Base-by-base conservation (phyloP, 2,329 filamentous ascomycete genomes). In the Penicillium sp. region DNA sequence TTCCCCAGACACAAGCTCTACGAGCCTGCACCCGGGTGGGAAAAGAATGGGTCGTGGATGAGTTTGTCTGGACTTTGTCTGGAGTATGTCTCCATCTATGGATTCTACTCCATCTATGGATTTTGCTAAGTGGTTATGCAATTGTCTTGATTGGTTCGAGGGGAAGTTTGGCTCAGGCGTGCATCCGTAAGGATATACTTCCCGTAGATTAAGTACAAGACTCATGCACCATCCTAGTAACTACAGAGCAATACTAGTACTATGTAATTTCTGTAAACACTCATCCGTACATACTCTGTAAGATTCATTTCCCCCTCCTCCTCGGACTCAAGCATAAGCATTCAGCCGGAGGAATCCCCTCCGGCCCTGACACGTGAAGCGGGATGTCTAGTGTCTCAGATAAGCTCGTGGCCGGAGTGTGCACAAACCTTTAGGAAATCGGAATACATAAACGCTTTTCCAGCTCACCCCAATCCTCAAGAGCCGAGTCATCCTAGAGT, bases 381-480 rank as follows among this genome's bases (percentile, higher is more conserved):
- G 56, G 59, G 52, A 60, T 62, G 59, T 43, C 30, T 22, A 48
- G 57, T 64, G 59, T 40, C 30, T 22, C 45, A 54, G 54, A 58
- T 58, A 61, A 65, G 52, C 35, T 59, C 38, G 37, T 35, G n/a
- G 19, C 4, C 54, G 37, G 26, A 42, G 8, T 11, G 19, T 37
- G 54, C 58, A 19, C 25, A 54, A 54, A 54, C 35, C 37, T 16
- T 43, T 43, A 33, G 58, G 58, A 63, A 65, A 68, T 69, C 38
- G 40, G 57, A 68, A 69, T 55, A 66, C 62, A 67, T 67, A 67
- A 64, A 33, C 48, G 48, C 26, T 8, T 45, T 46, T 48, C 43
- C 22, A 35, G 25, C 28, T 26, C 37, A 14, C 22, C 16, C 25
- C 22, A 16, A 28, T n/a, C 7, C 7, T 48, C 45, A 6, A 30